Percentiles rank a stretch among this genome's conserved stretches.
Conservation (phyloP, 2,329 filamentous ascomycete species). For the Thelonectria olida region DNA sequence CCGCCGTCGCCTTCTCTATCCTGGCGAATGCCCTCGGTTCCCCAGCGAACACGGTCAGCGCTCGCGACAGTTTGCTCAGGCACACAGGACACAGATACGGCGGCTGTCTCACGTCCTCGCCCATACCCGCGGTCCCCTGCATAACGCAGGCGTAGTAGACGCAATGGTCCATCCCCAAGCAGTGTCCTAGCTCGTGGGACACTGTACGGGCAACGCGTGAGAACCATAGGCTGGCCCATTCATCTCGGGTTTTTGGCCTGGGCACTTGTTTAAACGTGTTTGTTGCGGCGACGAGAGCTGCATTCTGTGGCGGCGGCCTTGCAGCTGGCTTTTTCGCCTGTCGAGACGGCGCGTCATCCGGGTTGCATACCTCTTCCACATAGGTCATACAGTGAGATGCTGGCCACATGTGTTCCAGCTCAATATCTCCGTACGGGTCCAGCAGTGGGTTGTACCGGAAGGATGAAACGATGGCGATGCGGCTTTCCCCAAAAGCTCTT, state of each 20-base stretch:
- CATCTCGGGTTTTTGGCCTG: slow-evolving; percentile 35
- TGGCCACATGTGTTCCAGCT: slow-evolving; percentile 69
- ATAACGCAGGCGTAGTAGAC: slow-evolving; percentile 71
- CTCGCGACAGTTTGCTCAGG: slow-evolving; percentile 58
- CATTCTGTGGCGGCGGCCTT: neutral
- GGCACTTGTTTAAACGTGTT: slow-evolving; percentile 34
- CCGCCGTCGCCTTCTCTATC: slow-evolving; percentile 16
- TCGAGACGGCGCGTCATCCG: neutral
- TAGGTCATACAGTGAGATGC: slow-evolving; percentile 67
- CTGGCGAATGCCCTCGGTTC: slow-evolving; percentile 16
- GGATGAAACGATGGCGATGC: slow-evolving; percentile 68
- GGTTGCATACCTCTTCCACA: slow-evolving; percentile 50
- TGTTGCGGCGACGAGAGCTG: slow-evolving; percentile 48
- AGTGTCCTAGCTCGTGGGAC: slow-evolving; percentile 74
- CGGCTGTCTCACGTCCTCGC: slow-evolving; percentile 69
- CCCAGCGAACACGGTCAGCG: neutral
- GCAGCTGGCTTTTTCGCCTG: neutral
- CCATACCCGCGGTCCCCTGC: slow-evolving; percentile 66
- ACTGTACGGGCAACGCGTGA: slow-evolving; percentile 65
- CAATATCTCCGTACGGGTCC: slow-evolving; percentile 48
- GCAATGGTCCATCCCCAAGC: slow-evolving; percentile 73
- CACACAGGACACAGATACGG: slow-evolving; percentile 71
- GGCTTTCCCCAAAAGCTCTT: slow-evolving; percentile 70
- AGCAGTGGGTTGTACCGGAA: slow-evolving; percentile 69
- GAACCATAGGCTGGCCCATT: slow-evolving; percentile 62